These are phyloP conservation scores for Aspergillus panamensis DNA, from an alignment of 495 filamentous ascomycete genomes.

Conservation along the genomic window DNA sequence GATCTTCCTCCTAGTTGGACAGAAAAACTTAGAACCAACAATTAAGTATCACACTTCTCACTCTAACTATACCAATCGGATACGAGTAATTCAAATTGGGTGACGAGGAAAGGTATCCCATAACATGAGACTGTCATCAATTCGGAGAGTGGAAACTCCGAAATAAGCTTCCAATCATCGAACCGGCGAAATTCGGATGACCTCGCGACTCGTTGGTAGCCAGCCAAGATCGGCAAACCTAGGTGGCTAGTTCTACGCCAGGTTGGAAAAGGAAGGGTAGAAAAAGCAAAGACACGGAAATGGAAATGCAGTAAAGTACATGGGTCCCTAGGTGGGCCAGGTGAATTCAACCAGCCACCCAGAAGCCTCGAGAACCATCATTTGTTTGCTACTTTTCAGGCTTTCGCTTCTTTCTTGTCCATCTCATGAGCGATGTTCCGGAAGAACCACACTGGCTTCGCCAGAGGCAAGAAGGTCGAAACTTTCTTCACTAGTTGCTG, in stretches of 20 bases:
- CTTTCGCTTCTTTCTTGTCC: neutral
- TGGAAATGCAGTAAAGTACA: slow-evolving; percentile 6
- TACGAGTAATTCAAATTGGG: neutral
- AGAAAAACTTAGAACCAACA: neutral
- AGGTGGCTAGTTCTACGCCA: slow-evolving; percentile 14
- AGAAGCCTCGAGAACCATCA: slow-evolving; percentile 14
- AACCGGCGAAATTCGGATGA: slow-evolving; percentile 11
- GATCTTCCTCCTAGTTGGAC: neutral
- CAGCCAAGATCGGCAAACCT: slow-evolving; percentile 7
- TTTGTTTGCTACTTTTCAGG: slow-evolving; percentile 19
- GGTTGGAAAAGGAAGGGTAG: slow-evolving; percentile 10
- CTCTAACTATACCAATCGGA: neutral
- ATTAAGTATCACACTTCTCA: neutral
- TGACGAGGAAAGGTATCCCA: neutral
- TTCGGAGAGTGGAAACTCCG: slow-evolving; percentile 19
- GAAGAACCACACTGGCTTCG: slow-evolving; percentile 46
- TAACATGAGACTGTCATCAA: slow-evolving; percentile 2
- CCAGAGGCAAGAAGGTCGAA: slow-evolving; percentile 53
- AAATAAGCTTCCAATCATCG: slow-evolving; percentile 5
- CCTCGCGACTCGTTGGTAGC: neutral
- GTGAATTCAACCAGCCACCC: slow-evolving; percentile 8
- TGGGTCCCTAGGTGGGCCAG: neutral
- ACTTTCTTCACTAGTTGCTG: slow-evolving; percentile 57
- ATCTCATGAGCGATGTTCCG: slow-evolving; percentile 20
- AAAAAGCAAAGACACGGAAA: slow-evolving; percentile 13